Evolutionary conservation across 305 asterid species (phyloP), one percentile per base, ranked within the genome.

Genomic region (Solanum hybrid): DNA sequence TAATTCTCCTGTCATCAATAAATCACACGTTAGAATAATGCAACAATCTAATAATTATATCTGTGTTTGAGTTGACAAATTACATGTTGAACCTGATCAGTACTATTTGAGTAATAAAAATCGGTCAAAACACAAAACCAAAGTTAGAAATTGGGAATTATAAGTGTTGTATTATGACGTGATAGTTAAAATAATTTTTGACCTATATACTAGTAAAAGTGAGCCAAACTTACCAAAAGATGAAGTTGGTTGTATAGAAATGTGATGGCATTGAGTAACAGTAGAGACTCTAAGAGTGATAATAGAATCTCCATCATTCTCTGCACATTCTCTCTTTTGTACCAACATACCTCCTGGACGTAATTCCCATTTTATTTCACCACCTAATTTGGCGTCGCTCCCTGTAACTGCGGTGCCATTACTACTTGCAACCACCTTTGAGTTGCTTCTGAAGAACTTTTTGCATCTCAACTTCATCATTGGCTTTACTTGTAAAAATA

Each of bases 321-420:
- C 90, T 19, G 87, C 92, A 86, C 89, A 91, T 32, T 94, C 95
- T 89, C 99, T 90, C 80, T 91, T 96, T 76, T 96, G 99, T 9
- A 96, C 99, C 12, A 96, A 93, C 99, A 96, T 96, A 77, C 99
- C 99, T 0, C 99, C 99, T 0, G 99, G 99, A 77, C 99, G 92
- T 7, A 95, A 78, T 69, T 96, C 98, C 99, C 98, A 96, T 81
- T 94, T 94, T 87, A 95, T 96, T 89, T 95, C 95, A 0, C 90
- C 92, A 7, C 89, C 78, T 35, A 31, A 27, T 34, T 35, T 75
- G 37, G 89, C 35, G 75, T 36, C 85, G 2, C 86, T 51, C 90
- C 85, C 15, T 6, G 78, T 15, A 3, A 85, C 77, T 12, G 82
- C 85, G 27, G 36, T 15, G 72, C 19, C 71, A 12, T 29, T 51